Conservation (phyloP, 2,329 filamentous ascomycete species). For the Cytospora chrysosperma region DNA sequence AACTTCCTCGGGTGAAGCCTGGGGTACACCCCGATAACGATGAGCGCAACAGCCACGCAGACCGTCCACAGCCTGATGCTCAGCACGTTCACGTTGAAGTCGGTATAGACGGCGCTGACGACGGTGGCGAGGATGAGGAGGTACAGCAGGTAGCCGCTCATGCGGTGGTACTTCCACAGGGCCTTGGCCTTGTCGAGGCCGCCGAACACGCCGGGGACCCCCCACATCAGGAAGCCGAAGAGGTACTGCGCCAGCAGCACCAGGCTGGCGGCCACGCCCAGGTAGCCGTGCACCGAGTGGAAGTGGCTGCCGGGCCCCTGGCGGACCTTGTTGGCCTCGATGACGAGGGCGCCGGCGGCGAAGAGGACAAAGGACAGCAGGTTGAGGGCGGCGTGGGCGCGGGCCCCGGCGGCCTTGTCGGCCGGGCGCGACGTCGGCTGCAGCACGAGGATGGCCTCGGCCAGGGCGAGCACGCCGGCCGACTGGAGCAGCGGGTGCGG, state of each 20-base stretch:
- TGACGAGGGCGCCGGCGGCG: constrained; percentile 64
- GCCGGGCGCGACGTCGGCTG: constrained; percentile 79
- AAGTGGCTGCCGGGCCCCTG: constrained; percentile 63
- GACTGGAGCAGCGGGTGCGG: constrained; percentile 75
- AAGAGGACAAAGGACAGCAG: constrained; percentile 61
- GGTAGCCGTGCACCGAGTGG: constrained; percentile 74
- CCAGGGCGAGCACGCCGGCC: constrained; percentile 69
- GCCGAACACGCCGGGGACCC: constrained; percentile 71
- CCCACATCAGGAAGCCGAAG: constrained; percentile 83
- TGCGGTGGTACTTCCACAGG: constrained; percentile 87
- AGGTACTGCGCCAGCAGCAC: constrained; percentile 70
- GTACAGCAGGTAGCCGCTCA: constrained; percentile 72
- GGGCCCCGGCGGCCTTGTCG: constrained; percentile 59
- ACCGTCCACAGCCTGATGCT: constrained; percentile 76
- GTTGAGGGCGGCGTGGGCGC: constrained; percentile 64
- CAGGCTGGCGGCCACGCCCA: constrained; percentile 75
- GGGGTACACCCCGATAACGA: constrained; percentile 71
- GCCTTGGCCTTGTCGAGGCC: constrained; percentile 75
- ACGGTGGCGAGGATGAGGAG: constrained; percentile 72
- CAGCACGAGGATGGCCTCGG: constrained; percentile 78
- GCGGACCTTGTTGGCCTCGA: constrained; percentile 75
- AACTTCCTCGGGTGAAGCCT: constrained; percentile 83
- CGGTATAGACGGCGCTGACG: constrained; percentile 71
- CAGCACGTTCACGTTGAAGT: constrained; percentile 67
- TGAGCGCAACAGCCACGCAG: constrained; percentile 62